phyloP scores from a whole-genome alignment of 148 eudicot species.

The Heliosperma pusillum region DNA sequence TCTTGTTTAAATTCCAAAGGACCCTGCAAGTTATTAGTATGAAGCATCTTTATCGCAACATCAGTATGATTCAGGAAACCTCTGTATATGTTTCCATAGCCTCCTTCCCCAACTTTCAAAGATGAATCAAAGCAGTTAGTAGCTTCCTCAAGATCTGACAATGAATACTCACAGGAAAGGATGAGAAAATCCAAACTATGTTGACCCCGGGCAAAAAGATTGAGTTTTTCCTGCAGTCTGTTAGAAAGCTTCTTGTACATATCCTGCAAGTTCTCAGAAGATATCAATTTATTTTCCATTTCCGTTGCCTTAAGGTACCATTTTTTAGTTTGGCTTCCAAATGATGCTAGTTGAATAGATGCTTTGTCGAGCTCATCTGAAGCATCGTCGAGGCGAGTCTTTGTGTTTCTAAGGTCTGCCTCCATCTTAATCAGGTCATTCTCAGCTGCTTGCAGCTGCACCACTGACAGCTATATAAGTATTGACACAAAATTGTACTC shows the following conservation, averaged over 20 bases:
- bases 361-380: slow-evolving; percentile 2
- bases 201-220: not conserved
- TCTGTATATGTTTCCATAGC: slow-evolving; percentile 79
- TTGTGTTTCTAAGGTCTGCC: not conserved
- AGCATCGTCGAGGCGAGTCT: not conserved
- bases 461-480: not conserved
- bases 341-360: not conserved
- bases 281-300: slow-evolving; percentile 7
- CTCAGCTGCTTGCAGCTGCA: slow-evolving; percentile 7
- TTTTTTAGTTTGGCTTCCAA: slow-evolving; percentile 1
- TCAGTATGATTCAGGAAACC: slow-evolving; percentile 58
- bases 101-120: slow-evolving; percentile 77
- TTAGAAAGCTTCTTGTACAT: not conserved
- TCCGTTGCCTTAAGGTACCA: not conserved
- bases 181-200: not conserved
- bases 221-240: slow-evolving; percentile 4
- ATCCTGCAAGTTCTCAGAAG: not conserved
- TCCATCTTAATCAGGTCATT: not conserved
- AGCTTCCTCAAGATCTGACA: slow-evolving; percentile 39
- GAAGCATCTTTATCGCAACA: slow-evolving; percentile 73
- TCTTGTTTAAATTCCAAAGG: slow-evolving; percentile 59
- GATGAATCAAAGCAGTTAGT: slow-evolving; percentile 51
- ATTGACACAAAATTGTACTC: not conserved
- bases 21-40: slow-evolving; percentile 58
- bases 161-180: not conserved